Percentiles rank a stretch among this genome's conserved stretches.
These are phyloP conservation scores for Neckera pumila DNA, from an alignment of 225 moss, liverwort and hornwort species.

Conservation along the genomic window DNA sequence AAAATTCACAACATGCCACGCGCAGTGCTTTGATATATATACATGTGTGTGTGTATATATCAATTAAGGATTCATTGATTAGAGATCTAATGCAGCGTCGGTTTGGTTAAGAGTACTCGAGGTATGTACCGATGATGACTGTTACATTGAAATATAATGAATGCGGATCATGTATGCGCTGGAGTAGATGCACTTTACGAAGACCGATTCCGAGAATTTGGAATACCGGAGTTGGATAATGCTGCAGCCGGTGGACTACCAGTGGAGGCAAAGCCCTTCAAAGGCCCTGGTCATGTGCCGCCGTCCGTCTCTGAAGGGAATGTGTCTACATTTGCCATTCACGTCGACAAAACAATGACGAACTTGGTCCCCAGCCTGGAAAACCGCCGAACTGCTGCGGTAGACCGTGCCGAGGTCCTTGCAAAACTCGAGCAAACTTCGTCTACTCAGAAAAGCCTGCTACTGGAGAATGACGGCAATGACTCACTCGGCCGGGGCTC, in stretches of 20 bases:
- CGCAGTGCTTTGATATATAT: no score
- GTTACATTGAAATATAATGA: not conserved
- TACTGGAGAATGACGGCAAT: not conserved
- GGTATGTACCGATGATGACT: no score
- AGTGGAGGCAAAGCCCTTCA: not conserved
- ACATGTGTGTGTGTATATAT: no score
- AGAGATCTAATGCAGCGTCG: not conserved
- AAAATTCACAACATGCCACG: not conserved
- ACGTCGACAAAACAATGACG: not conserved
- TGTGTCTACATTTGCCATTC: not conserved
- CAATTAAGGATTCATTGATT: no score
- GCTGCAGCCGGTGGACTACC: not conserved
- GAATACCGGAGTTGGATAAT: not conserved
- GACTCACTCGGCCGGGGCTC: not conserved
- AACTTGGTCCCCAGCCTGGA: not conserved
- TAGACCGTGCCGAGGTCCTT: not conserved
- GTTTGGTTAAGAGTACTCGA: not conserved
- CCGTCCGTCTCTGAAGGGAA: not conserved
- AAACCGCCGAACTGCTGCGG: not conserved
- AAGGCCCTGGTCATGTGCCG: not conserved
- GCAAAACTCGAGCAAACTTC: not conserved
- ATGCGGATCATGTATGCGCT: not conserved
- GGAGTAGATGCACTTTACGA: not conserved
- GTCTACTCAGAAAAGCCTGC: not conserved
- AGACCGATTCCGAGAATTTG: not conserved